Conservation (phyloP, 2,329 filamentous ascomycete genomes). For the Aspergillus neotritici region DNA sequence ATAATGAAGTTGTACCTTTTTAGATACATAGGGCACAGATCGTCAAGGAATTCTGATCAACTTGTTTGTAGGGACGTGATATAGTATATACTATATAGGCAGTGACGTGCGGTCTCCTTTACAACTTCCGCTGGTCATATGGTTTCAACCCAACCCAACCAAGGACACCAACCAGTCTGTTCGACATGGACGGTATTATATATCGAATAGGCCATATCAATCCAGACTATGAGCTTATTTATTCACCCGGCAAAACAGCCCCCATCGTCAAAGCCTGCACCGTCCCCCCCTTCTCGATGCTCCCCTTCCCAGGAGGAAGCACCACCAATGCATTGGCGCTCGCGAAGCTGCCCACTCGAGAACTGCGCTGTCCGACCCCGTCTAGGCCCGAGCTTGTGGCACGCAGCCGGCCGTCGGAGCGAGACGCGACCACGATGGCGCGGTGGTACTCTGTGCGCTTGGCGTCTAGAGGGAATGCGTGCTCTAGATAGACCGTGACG, state of each 20-base stretch:
- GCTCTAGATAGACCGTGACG: slow-evolving; percentile 64
- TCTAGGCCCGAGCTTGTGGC: slow-evolving; percentile 75
- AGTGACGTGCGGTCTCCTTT: no score
- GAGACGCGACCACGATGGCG: slow-evolving; percentile 62
- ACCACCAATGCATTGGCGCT: slow-evolving; percentile 83
- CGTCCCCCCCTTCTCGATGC: slow-evolving; percentile 61
- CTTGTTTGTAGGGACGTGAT: no score
- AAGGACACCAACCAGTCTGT: background rate
- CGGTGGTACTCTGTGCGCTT: slow-evolving; percentile 82
- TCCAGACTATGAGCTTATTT: background rate
- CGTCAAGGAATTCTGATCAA: no score
- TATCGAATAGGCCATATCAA: background rate
- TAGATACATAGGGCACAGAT: no score
- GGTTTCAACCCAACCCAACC: no score
- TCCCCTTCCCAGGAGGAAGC: slow-evolving; percentile 44
- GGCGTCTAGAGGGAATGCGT: slow-evolving; percentile 70
- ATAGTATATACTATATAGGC: no score
- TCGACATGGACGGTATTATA: no score
- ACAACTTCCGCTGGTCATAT: background rate
- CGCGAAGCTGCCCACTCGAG: slow-evolving; percentile 78
- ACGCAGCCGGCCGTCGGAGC: slow-evolving; percentile 59
- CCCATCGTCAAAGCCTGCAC: slow-evolving; percentile 79
- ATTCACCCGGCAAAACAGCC: slow-evolving; percentile 30
- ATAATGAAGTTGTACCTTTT: no score
- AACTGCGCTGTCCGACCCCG: slow-evolving; percentile 66